Conservation (phyloP, 495 filamentous ascomycete genomes). For the Aspergillus hancockii region DNA sequence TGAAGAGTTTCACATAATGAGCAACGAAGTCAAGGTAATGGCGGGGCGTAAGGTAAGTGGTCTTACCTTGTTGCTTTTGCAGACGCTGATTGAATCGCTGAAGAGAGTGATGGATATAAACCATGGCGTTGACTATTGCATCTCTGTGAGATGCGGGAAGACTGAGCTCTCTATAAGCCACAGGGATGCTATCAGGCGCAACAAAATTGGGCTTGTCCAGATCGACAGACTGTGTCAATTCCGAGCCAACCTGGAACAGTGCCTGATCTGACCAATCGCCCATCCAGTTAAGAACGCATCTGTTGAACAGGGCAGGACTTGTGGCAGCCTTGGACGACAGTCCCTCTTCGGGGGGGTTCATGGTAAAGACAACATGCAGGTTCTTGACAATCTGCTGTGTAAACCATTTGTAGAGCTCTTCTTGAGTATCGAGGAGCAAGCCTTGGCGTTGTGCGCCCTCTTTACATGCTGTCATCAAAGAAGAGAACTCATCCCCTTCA, state of each 20-base stretch:
- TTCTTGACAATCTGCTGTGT: conserved; percentile 99
- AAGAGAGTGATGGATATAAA: conserved; percentile 94
- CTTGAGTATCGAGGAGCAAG: conserved; percentile 89
- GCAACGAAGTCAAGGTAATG: conserved; percentile 98
- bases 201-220: conserved; percentile 81
- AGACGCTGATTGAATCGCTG: conserved; percentile 86
- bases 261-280: conserved; percentile 99
- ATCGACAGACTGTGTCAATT: conserved; percentile 93
- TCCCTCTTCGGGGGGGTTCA: conserved; percentile 98
- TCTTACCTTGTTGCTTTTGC: conserved; percentile 84
- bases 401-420: conserved; percentile 99
- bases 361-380: conserved; percentile 97
- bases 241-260: conserved; percentile 94
- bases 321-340: conserved; percentile 95
- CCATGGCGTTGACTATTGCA: conserved; percentile 94
- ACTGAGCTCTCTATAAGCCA: conserved; percentile 81
- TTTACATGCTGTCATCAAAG: conserved; percentile 97
- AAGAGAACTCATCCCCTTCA: conserved; percentile 93
- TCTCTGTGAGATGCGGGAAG: conserved; percentile 89
- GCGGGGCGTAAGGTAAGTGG: conserved; percentile 90
- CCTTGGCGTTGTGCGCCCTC: conserved; percentile 97
- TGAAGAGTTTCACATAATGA: conserved; percentile 95
- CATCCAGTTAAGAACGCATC: conserved; percentile 99
- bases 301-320: conserved; percentile 95
- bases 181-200: conserved; percentile 88